A percentile compares a stretch with the other conserved stretches of the same genome.
Evolutionary conservation across 2,329 filamentous ascomycete genomes (phyloP).

Genomic region (Coleophoma crateriformis): DNA sequence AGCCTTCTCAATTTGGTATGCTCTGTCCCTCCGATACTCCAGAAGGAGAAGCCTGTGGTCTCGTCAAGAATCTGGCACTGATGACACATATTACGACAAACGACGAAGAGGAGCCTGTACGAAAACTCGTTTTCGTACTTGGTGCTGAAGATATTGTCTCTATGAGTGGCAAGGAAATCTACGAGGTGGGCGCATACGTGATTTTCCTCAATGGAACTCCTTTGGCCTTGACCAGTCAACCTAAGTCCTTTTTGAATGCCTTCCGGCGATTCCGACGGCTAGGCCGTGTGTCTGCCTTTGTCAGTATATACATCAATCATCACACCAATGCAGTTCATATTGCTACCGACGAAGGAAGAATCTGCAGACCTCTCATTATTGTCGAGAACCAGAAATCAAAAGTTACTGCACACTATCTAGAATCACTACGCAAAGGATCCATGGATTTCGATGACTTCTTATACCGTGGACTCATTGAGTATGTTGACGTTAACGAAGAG

Average conservation of each 20-base stretch:
- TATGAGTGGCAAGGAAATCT: conserved; percentile 81
- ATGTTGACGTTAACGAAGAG: conserved; percentile 97
- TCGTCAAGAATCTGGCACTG: conserved; percentile 95
- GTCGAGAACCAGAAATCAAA: conserved; percentile 83
- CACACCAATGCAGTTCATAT: conserved; percentile 91
- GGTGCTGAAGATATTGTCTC: conserved; percentile 79
- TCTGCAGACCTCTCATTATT: conserved; percentile 92
- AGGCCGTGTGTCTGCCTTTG: conserved; percentile 91
- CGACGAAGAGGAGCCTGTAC: conserved; percentile 86
- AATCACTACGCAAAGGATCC: conserved; percentile 74
- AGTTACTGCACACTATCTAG: conserved; percentile 72
- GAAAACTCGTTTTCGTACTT: conserved; percentile 78
- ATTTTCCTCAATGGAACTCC: conserved; percentile 96
- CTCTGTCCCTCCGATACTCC: conserved; percentile 95
- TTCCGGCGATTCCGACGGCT: conserved; percentile 85
- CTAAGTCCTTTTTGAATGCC: conserved; percentile 77
- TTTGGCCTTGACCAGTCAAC: conserved; percentile 77
- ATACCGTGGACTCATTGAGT: conserved; percentile 85
- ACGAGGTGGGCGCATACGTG: conserved; percentile 76
- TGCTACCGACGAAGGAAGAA: conserved; percentile 93
- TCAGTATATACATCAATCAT: conserved; percentile 93
- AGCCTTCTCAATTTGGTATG: conserved; percentile 98
- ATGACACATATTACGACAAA: conserved; percentile 99
- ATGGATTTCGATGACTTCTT: conserved; percentile 94
- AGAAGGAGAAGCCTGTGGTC: conserved; percentile 95